Percentiles rank a stretch among this genome's conserved stretches.
phyloP scores from a whole-genome alignment of 306 rosid genomes.

The Trichosanthes truncata region DNA sequence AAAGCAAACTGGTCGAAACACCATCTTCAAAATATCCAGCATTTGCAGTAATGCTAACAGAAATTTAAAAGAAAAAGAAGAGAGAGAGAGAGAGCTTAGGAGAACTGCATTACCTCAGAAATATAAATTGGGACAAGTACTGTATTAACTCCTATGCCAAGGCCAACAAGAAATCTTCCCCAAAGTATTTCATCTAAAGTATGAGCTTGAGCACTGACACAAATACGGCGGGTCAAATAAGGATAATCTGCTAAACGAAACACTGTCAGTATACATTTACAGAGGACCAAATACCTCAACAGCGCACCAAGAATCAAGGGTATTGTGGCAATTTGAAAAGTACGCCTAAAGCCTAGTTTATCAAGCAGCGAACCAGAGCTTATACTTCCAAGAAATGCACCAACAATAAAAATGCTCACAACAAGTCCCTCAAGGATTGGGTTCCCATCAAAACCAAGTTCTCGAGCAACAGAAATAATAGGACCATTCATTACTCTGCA shows the following conservation, averaged over 20 bases:
- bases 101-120: slow-evolving; percentile 54
- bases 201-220: slow-evolving; percentile 69
- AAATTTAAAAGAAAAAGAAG: background rate
- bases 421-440: slow-evolving; percentile 75
- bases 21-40: background rate
- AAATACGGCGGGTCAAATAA: slow-evolving; percentile 12
- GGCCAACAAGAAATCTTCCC: slow-evolving; percentile 96
- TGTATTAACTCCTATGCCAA: slow-evolving; percentile 84
- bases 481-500: slow-evolving; percentile 89
- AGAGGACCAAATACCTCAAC: slow-evolving; percentile 35
- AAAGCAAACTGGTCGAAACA: background rate
- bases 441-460: slow-evolving; percentile 81
- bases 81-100: background rate
- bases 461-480: slow-evolving; percentile 65
- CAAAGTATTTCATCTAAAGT: slow-evolving; percentile 61
- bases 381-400: slow-evolving; percentile 83
- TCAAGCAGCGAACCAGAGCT: slow-evolving; percentile 63
- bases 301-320: slow-evolving; percentile 80
- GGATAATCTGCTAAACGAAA: slow-evolving; percentile 9
- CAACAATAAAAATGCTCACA: slow-evolving; percentile 80
- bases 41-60: background rate
- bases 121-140: slow-evolving; percentile 86
- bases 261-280: background rate
- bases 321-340: slow-evolving; percentile 59
- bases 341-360: slow-evolving; percentile 73